Base-by-base conservation (phyloP, 2,329 filamentous ascomycete species). In the Talaromyces albobiverticillius region DNA sequence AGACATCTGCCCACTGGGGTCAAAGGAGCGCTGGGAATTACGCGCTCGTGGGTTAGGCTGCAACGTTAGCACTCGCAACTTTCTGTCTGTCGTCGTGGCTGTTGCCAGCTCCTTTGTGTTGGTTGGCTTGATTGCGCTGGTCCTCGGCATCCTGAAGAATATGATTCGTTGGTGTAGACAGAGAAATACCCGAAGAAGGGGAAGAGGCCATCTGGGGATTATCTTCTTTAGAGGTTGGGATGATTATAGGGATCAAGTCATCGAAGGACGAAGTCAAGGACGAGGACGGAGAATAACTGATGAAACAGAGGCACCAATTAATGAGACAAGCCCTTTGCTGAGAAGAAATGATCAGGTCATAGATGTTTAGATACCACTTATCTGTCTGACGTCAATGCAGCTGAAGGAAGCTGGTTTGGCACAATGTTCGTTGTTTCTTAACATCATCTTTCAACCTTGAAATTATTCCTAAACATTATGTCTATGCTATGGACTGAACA, bases 11-110 rank as follows among this genome's bases (percentile, higher is more conserved):
- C 71, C 73, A 0, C 62, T 75, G 22, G 70, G 65, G 2, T 60
- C 66, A 18, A 64, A 67, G 45, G 73, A 76, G 62, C 61, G 70
- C 50, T 76, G 73, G 72, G 73, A 76, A 47, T 59, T 76, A 20
- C 65, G 73, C 6, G 64, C 70, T 10, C 51, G 59, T 14, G 68
- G 71, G 1, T 67, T 75, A 20, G 71, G 72, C 20, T 76, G 73
- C 49, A 62, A 67, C 38, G 71, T 72, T 25, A 74, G 71, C 53
- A 73, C 71, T 0, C 59, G 71, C 55, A 74, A 71, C 2, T 62
- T 75, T 26, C 41, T 76, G 16, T 70, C 70, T 16, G 63, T 65
- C 11, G 38, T 68, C 1, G 63, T 67, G 13, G 60, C 70, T 11
- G 62, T 74, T 16, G 7, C 68, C 4, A 59, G 61, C 6, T 71